Evolutionary conservation across 176 grass and related monocot genomes (phyloP).

Genomic region (Dactylis glomerata): DNA sequence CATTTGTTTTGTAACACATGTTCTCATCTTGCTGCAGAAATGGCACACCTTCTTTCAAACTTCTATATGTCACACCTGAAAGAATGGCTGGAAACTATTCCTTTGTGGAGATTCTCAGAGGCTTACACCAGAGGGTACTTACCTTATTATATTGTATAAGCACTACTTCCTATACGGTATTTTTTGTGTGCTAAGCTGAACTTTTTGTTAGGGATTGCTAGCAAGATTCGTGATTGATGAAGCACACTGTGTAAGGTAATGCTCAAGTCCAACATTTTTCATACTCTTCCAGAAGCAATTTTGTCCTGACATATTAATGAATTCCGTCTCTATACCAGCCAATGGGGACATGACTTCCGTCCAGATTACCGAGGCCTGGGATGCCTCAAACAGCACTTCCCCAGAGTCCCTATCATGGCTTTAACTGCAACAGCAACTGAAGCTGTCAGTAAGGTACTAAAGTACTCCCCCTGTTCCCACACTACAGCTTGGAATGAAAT

Average conservation of each 20-base stretch:
- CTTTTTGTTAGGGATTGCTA: too few species aligned
- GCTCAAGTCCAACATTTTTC: neutral
- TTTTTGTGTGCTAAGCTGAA: neutral
- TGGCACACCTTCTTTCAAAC: constrained; percentile 32
- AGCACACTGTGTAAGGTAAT: too few species aligned
- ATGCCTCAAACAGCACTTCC: constrained; percentile 90
- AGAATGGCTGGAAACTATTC: too few species aligned
- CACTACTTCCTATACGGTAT: neutral
- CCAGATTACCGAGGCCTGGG: constrained; percentile 84
- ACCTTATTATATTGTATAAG: neutral
- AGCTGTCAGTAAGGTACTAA: constrained; percentile 63
- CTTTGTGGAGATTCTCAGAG: too few species aligned
- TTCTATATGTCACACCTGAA: too few species aligned
- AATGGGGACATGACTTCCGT: constrained; percentile 96
- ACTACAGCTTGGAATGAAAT: neutral
- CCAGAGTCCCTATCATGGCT: constrained; percentile 74
- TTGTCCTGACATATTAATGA: neutral
- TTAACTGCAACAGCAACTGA: constrained; percentile 92
- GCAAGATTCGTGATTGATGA: too few species aligned
- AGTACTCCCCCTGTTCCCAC: neutral
- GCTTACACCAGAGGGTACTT: too few species aligned
- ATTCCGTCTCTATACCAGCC: constrained; percentile 44
- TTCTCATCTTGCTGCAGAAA: constrained; percentile 46
- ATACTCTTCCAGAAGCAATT: neutral
- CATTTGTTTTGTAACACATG: constrained; percentile 8